phyloP scores from a whole-genome alignment of 2,329 filamentous ascomycete genomes.

The Paramyrothecium roridum region DNA sequence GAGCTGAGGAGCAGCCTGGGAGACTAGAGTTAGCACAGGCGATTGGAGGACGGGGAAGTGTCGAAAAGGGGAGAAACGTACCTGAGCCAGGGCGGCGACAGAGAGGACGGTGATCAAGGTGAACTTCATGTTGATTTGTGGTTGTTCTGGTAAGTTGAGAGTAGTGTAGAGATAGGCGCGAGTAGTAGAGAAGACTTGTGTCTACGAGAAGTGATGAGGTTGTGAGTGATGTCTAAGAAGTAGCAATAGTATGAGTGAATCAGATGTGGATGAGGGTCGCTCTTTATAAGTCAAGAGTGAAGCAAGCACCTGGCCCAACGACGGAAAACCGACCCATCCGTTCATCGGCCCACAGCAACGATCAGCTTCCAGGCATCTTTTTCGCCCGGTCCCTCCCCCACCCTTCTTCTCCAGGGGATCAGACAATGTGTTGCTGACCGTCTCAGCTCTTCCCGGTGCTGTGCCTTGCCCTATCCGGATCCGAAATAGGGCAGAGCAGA shows the following conservation, averaged over 20 bases:
- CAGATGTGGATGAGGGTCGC: no score
- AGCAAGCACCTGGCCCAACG: no score
- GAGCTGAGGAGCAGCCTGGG: constrained; percentile 7
- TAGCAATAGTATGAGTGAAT: neutral
- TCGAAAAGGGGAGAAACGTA: constrained; percentile 3
- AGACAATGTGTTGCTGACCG: no score
- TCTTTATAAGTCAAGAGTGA: no score
- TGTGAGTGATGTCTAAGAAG: neutral
- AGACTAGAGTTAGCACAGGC: neutral
- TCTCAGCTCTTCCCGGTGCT: no score
- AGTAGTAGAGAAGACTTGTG: constrained; percentile 1
- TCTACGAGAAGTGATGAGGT: neutral
- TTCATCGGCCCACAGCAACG: no score
- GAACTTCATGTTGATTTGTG: constrained; percentile 32
- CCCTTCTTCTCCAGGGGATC: no score
- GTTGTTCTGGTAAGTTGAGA: constrained; percentile 8
- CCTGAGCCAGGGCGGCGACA: constrained; percentile 21
- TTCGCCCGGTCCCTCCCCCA: no score
- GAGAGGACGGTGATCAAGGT: constrained; percentile 26
- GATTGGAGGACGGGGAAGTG: neutral
- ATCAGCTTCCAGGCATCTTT: no score
- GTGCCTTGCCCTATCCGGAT: no score
- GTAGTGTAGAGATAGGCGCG: constrained; percentile 4
- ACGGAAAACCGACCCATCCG: no score
- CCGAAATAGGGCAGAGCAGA: no score